Evolutionary conservation across 805 yeast species (phyloP).

Genomic region (Yamadazyma sp.): DNA sequence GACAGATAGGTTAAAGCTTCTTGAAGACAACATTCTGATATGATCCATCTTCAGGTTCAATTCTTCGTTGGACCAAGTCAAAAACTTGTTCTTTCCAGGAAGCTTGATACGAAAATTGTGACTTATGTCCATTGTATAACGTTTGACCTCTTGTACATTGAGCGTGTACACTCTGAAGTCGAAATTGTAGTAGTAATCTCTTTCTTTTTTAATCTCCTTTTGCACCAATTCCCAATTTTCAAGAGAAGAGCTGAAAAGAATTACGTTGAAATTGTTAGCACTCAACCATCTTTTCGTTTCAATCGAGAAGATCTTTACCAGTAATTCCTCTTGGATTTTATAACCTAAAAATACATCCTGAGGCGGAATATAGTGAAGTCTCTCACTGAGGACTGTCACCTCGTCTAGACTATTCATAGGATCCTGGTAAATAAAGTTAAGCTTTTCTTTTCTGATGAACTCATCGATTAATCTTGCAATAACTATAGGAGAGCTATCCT

Average conservation of each 20-base stretch:
- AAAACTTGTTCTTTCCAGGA: constrained; percentile 1
- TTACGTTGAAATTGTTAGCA: constrained; percentile 11
- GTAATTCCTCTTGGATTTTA: constrained; percentile 4
- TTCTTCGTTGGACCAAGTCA: constrained; percentile 19
- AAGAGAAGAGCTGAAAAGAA: constrained; percentile 2
- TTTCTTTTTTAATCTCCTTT: no score
- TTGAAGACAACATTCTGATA: constrained; percentile 17
- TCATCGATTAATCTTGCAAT: constrained; percentile 48
- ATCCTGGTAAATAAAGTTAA: constrained; percentile 43
- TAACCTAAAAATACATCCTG: constrained; percentile 15
- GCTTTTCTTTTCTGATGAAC: constrained; percentile 44
- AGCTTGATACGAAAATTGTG: neutral
- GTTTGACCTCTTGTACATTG: no score
- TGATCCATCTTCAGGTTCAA: constrained; percentile 16
- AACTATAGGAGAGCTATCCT: constrained; percentile 15
- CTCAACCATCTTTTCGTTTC: constrained; percentile 13
- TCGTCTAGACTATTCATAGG: constrained; percentile 42
- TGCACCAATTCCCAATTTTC: neutral
- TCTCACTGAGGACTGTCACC: constrained; percentile 39
- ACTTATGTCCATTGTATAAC: neutral
- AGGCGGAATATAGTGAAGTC: constrained; percentile 28
- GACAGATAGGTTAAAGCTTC: constrained; percentile 18
- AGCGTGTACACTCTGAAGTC: no score
- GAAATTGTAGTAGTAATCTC: neutral
- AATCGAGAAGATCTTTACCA: constrained; percentile 4